Conservation (phyloP, 495 filamentous ascomycete genomes). For the Tirmania nivea region DNA sequence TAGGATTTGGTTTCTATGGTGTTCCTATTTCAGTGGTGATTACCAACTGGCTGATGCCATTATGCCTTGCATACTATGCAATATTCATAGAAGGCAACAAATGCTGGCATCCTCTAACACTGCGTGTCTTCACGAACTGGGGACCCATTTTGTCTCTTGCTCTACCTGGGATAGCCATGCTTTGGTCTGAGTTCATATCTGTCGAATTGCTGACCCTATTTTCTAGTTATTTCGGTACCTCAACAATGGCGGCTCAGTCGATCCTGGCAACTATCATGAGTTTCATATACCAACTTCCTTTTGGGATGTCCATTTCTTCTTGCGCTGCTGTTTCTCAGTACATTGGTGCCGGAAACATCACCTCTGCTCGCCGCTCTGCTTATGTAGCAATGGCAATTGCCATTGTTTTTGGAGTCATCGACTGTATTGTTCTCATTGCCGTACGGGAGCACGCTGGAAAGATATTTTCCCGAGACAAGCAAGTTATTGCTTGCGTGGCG, state of each 20-base stretch:
- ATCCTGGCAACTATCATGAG: slow-evolving; percentile 32
- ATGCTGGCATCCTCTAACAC: slow-evolving; percentile 69
- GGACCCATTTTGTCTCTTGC: slow-evolving; percentile 41
- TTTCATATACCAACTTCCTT: slow-evolving; percentile 38
- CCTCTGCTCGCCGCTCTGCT: slow-evolving; percentile 46
- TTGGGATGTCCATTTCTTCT: slow-evolving; percentile 37
- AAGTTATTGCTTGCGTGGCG: slow-evolving; percentile 56
- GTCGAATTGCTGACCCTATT: slow-evolving; percentile 60
- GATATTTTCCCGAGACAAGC: slow-evolving; percentile 59
- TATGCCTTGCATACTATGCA: slow-evolving; percentile 53
- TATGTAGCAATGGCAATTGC: slow-evolving; percentile 35
- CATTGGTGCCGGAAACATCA: slow-evolving; percentile 44
- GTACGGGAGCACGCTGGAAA: slow-evolving; percentile 47
- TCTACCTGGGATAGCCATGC: slow-evolving; percentile 70
- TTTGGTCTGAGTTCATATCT: slow-evolving; percentile 73
- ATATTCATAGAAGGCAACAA: slow-evolving; percentile 51
- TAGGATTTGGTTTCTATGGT: slow-evolving; percentile 60
- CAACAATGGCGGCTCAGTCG: slow-evolving; percentile 43
- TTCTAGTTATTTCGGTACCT: slow-evolving; percentile 46
- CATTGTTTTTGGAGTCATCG: slow-evolving; percentile 49
- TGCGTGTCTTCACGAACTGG: slow-evolving; percentile 56
- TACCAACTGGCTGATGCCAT: slow-evolving; percentile 58
- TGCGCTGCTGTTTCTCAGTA: slow-evolving; percentile 43
- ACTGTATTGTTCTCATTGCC: slow-evolving; percentile 41
- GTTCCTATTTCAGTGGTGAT: slow-evolving; percentile 68